Base-by-base conservation (phyloP, 2,329 filamentous ascomycete species). In the Phaeomoniella chlamydospora region DNA sequence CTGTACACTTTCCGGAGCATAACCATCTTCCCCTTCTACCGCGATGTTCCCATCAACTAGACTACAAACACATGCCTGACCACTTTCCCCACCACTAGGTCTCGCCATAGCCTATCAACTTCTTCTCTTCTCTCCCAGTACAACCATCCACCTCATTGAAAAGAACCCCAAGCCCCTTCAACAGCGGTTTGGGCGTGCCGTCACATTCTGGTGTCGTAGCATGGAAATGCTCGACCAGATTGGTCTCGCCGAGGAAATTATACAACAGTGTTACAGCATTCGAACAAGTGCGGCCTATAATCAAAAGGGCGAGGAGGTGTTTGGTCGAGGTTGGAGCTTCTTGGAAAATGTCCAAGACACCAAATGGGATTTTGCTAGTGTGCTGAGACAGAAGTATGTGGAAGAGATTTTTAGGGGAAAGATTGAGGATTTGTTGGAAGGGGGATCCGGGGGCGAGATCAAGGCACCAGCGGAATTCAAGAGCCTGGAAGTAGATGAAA, bases 351-450 rank as follows among this genome's bases (percentile, higher is more conserved):
- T 71, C 54, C 60, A 58, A 22, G 64, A 68, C 38, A 68, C 67
- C 1, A 52, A 54, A 16, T 71, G 64, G 51, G 60, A 68, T 41
- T 73, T 69, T 44, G 58, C 61, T 0, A 52, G 71, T n/a, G 67
- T 71, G 1, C 45, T 74, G 36, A 55, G 69, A 12, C 68, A 74
- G 49, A 71, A 66, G 46, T 71, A 68, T 45, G 63, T 67, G 4
- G 68, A 73, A 44, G 62, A 65, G 10, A 63, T 72, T 30, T 65
- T 72, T 35, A 57, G 68, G 30, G 49, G 51, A n/a, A 52, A 56
- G 39, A 34, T 61, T 47, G 50, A 40, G 34, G 53, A 43, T 33
- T 43, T 60, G 18, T 6, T 6, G n/a, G 22, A 26, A 26, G n/a
- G n/a, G 6, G 22, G 22, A 26, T n/a, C n/a, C n/a, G 58, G 59